phyloP scores from a whole-genome alignment of 495 filamentous ascomycete species.

The Podospora conica region DNA sequence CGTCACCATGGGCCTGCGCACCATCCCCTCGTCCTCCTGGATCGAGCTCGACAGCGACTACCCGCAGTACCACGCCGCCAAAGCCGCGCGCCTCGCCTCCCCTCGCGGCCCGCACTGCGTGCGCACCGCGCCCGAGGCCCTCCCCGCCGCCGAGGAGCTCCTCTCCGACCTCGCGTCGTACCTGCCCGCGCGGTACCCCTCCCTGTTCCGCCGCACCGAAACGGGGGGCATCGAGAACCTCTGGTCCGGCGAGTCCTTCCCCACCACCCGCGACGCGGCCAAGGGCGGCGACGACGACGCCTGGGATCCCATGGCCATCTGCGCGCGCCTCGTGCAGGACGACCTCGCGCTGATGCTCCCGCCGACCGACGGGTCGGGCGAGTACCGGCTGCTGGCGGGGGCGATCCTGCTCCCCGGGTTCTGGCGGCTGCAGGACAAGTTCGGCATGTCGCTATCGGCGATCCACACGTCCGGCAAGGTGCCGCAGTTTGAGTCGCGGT shows the following conservation, averaged over 20 bases:
- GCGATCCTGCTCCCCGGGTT: conserved; percentile 77
- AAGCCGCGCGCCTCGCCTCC: conserved; percentile 59
- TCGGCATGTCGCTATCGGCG: conserved; percentile 73
- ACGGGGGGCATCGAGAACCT: conserved; percentile 62
- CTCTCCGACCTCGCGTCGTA: conserved; percentile 70
- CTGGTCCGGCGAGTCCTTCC: conserved; percentile 65
- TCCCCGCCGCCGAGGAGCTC: conserved; percentile 70
- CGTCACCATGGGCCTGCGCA: conserved; percentile 78
- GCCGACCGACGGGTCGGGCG: conserved; percentile 52
- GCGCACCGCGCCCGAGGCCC: conserved; percentile 66
- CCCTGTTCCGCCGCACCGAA: conserved; percentile 57
- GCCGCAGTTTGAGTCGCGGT: conserved; percentile 66
- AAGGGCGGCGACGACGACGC: conserved; percentile 50
- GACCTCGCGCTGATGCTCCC: conserved; percentile 88
- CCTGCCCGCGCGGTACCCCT: conserved; percentile 75
- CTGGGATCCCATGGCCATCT: conserved; percentile 75
- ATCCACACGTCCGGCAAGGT: conserved; percentile 83
- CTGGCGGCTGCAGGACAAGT: conserved; percentile 81
- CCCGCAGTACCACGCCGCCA: conserved; percentile 67
- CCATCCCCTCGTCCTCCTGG: conserved; percentile 76
- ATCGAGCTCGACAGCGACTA: conserved; percentile 87
- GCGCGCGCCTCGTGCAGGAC: conserved; percentile 71
- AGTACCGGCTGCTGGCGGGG: conserved; percentile 81
- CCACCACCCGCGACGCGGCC: conserved; percentile 39
- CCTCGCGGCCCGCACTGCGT: conserved; percentile 68